Evolutionary conservation across 768 basidiomycete species (phyloP), one percentile per base, ranked within the genome.

Genomic region (Leucogyrophana mollusca): DNA sequence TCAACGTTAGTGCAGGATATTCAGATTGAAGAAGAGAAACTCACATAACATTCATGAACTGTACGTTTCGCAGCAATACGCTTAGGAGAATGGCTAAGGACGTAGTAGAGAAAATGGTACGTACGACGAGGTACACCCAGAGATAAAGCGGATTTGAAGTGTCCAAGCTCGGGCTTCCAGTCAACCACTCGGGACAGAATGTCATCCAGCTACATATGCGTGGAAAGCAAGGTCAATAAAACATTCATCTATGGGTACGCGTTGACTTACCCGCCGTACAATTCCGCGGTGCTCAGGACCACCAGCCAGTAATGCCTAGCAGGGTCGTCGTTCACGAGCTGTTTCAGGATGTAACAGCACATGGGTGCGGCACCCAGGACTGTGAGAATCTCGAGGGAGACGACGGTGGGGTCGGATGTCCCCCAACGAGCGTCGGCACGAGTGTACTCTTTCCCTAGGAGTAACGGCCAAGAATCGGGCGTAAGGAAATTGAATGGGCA

Each of bases 171-270:
- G 82, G 80, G 56, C 79, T 86, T 16, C 86, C 87, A 1, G 77
- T 82, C 39, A 92, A 68, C 88, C 88, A 91, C 66, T 91, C 90
- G 1, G 90, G 90, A 57, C 82, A 84, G 67, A 92, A 92, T 3
- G 89, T 92, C 90, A 92, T 90, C 83, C 83, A 90, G 23, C 83
- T 84, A 49, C 25, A 23, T 27, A n/a, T 4, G 38, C 34, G 18
- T 30, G 34, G 18, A 20, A 22, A 14, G 9, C n/a, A 7, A 27
- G 1, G 30, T 13, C 10, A 18, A 41, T 13, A 22, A 34, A 21
- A 39, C 30, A 14, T 44, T n/a, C n/a, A n/a, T n/a, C n/a, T n/a
- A n/a, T 34, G 40, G 38, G 16, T 9, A 11, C 13, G 4, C 30
- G 21, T 7, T 4, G 18, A 27, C 9, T 34, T 38, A 87, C 80